Conservation (phyloP, 169 alveolate genomes). For the Babesia ovis region DNA sequence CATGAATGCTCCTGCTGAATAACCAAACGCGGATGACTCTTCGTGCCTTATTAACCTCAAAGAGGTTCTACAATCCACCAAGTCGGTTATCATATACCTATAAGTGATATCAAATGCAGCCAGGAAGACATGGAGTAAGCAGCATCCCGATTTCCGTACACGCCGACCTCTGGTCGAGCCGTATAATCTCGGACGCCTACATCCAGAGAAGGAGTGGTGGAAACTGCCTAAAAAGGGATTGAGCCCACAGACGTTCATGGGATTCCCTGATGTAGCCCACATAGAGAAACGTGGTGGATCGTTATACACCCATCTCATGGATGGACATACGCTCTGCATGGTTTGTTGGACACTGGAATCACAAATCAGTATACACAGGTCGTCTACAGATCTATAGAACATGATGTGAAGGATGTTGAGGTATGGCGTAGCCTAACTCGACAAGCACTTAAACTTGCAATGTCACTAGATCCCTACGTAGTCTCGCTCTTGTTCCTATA, state of each 20-base stretch:
- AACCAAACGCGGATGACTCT: not conserved
- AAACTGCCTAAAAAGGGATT: slow-evolving; percentile 69
- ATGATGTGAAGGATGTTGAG: slow-evolving; percentile 59
- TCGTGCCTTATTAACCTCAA: slow-evolving; percentile 11
- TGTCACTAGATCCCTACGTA: slow-evolving; percentile 69
- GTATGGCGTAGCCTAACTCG: slow-evolving; percentile 70
- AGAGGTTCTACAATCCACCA: slow-evolving; percentile 70
- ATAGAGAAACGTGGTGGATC: slow-evolving; percentile 76
- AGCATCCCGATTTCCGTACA: slow-evolving; percentile 74
- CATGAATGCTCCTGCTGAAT: not conserved
- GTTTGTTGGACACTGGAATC: not conserved
- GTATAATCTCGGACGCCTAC: slow-evolving; percentile 73
- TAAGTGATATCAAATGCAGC: slow-evolving; percentile 11
- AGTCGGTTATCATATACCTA: slow-evolving; percentile 16
- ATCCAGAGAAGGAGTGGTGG: slow-evolving; percentile 84
- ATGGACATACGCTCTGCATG: slow-evolving; percentile 71
- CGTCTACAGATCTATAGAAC: slow-evolving; percentile 70
- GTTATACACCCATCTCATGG: slow-evolving; percentile 78
- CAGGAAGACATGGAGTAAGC: slow-evolving; percentile 81
- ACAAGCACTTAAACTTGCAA: slow-evolving; percentile 67
- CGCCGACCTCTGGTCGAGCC: slow-evolving; percentile 81
- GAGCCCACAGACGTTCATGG: slow-evolving; percentile 77
- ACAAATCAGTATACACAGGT: slow-evolving; percentile 41
- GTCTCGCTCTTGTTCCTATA: slow-evolving; percentile 70
- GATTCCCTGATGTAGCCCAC: slow-evolving; percentile 75